phyloP scores from a whole-genome alignment of 176 grass and related monocot species.

The Dactylis glomerata region DNA sequence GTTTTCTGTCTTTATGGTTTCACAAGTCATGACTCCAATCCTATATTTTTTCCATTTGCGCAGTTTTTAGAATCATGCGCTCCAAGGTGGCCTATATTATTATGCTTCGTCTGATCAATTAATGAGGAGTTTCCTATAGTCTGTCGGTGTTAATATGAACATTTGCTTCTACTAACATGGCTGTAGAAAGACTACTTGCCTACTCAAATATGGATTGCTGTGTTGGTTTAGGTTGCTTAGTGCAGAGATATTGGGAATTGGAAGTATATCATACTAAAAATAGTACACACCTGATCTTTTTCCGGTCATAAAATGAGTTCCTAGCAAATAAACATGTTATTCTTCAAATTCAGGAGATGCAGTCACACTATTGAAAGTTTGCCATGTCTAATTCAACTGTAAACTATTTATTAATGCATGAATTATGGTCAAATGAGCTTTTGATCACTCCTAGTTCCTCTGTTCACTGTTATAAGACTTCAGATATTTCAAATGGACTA shows the following conservation, averaged over 20 bases:
- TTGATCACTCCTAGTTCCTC: neutral
- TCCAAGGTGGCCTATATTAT: neutral
- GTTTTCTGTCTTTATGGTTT: neutral
- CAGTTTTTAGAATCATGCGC: neutral
- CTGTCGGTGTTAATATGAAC: neutral
- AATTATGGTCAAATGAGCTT: neutral
- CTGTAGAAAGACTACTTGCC: neutral
- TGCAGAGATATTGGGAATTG: neutral
- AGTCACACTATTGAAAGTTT: neutral
- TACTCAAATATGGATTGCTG: neutral
- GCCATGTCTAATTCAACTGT: neutral
- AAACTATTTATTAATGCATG: neutral
- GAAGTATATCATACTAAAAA: neutral
- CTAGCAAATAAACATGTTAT: neutral
- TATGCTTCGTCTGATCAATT: neutral
- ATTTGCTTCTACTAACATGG: neutral
- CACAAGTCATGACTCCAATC: neutral
- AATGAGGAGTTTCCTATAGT: neutral
- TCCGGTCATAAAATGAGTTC: neutral
- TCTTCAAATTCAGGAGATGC: neutral
- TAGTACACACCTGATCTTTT: neutral
- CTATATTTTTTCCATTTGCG: neutral
- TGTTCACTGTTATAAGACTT: no score
- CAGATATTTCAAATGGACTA: no score
- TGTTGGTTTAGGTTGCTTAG: neutral